Evolutionary conservation across 495 filamentous ascomycete genomes (phyloP), one percentile per base, ranked within the genome.

Genomic region (Trichoderma orchidacearum): DNA sequence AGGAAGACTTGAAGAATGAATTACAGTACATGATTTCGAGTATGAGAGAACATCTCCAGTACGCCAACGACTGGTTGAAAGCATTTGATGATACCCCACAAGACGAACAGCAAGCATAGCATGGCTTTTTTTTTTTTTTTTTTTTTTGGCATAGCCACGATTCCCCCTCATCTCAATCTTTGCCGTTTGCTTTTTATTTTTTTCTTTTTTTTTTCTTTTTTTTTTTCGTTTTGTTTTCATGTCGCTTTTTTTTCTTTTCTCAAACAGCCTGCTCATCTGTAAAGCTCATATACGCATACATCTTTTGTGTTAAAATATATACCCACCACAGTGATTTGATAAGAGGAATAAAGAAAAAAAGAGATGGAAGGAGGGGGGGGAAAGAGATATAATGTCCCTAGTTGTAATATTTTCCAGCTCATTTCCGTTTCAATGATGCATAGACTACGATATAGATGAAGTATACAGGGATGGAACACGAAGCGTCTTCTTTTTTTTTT

Each of bases 1-100:
- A 68, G 0, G 70, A 71, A 13, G 69, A 81, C 56, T 68, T 84
- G 60, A 62, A 69, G 25, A 72, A 75, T 7, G 82, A 85, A 67
- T 62, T 84, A 55, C 70, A 72, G 54, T 63, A 79, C 5, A 63
- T 82, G 32, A 61, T 84, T 27, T 73, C 67, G 4, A 76, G 70
- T 38, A 66, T 82, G 9, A 64, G 68, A 18, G 72, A 76, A 17
- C 74, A 77, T 54, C 63, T 79, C 6, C 56, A 55, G n/a, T 64
- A 66, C 53, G 60, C 64, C 13, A 69, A 66, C 28, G 58, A 56
- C 13, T 59, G 60, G 51, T 55, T 72, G 3, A 57, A 58, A 17
- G 41, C 59, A 54, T 57, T 70, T 45, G 63, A n/a, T n/a, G n/a
- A 66, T 48, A 65, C 66, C 7, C 56, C 56, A 45, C 9, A 50